Evolutionary conservation across 129 eudicot genomes (phyloP).

Genomic region (Flaveria linearis): DNA sequence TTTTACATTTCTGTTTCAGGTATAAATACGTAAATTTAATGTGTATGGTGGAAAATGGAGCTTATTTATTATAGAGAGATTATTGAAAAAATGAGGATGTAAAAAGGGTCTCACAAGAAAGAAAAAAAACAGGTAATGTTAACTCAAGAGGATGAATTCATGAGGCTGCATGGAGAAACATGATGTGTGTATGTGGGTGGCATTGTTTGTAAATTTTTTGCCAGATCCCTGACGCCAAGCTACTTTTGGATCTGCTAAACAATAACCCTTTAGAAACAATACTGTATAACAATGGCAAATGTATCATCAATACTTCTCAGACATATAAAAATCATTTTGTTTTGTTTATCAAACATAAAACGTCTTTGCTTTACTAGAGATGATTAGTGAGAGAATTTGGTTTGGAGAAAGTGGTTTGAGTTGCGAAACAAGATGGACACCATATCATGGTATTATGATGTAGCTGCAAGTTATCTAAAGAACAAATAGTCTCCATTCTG

Average conservation of each 20-base stretch:
- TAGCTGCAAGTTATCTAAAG: no score
- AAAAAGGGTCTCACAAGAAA: slow-evolving; percentile 6
- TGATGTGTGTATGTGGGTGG: neutral
- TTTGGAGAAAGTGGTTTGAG: no score
- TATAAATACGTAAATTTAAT: neutral
- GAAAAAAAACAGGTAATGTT: neutral
- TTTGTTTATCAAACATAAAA: neutral
- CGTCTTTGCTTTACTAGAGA: neutral
- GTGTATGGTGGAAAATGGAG: neutral
- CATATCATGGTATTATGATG: no score
- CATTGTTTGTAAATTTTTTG: no score
- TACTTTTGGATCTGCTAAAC: no score
- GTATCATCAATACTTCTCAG: neutral
- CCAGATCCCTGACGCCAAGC: neutral
- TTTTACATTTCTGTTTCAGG: no score
- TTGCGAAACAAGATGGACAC: no score
- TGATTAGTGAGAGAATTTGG: no score
- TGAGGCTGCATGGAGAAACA: neutral
- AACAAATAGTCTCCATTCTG: no score
- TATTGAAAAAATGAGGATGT: neutral
- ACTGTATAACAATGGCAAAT: neutral
- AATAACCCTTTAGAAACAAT: no score
- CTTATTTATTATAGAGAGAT: neutral
- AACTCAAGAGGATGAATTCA: slow-evolving; percentile 10
- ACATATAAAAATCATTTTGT: neutral